phyloP scores from a whole-genome alignment of 805 yeast species.

The Metschnikowia similis region DNA sequence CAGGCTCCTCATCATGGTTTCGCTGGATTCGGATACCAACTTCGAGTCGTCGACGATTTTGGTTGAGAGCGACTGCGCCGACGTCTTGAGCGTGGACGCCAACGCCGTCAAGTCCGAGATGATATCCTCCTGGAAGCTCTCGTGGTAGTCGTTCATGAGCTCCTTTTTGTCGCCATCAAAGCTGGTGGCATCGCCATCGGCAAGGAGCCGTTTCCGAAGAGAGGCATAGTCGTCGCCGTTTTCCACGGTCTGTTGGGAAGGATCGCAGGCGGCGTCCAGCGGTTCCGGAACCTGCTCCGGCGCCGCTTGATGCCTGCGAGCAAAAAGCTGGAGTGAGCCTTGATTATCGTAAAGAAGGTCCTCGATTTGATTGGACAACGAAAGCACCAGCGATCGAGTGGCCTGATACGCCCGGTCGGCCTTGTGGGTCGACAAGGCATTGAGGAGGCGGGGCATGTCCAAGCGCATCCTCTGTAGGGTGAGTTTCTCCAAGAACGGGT shows the following conservation, averaged over 20 bases:
- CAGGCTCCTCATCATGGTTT: constrained; percentile 26
- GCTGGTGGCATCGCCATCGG: constrained; percentile 12
- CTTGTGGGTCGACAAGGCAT: constrained; percentile 8
- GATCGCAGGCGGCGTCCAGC: not conserved
- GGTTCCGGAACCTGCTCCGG: not conserved
- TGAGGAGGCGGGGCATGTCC: constrained; percentile 17
- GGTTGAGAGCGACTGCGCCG: constrained; percentile 41
- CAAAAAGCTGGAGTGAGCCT: not conserved
- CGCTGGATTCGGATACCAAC: constrained; percentile 31
- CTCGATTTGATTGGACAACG: constrained; percentile 8
- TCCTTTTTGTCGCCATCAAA: constrained; percentile 14
- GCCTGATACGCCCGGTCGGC: constrained; percentile 5
- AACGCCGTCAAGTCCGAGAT: constrained; percentile 45
- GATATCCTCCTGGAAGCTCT: constrained; percentile 45
- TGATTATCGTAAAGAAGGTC: constrained; percentile 6
- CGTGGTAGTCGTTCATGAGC: constrained; percentile 34
- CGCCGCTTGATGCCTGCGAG: not conserved
- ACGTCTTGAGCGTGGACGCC: constrained; percentile 44
- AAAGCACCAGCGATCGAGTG: constrained; percentile 5
- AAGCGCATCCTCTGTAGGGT: constrained; percentile 11
- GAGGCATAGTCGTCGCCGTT: constrained; percentile 13
- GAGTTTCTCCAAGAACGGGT: constrained; percentile 12
- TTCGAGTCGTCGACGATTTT: constrained; percentile 33
- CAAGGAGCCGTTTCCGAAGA: constrained; percentile 14
- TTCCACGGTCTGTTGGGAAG: not conserved